A percentile compares a stretch with the other conserved stretches of the same genome.
phyloP scores from a whole-genome alignment of 1,284 basidiomycete species.

The Coniferiporia weirii region DNA sequence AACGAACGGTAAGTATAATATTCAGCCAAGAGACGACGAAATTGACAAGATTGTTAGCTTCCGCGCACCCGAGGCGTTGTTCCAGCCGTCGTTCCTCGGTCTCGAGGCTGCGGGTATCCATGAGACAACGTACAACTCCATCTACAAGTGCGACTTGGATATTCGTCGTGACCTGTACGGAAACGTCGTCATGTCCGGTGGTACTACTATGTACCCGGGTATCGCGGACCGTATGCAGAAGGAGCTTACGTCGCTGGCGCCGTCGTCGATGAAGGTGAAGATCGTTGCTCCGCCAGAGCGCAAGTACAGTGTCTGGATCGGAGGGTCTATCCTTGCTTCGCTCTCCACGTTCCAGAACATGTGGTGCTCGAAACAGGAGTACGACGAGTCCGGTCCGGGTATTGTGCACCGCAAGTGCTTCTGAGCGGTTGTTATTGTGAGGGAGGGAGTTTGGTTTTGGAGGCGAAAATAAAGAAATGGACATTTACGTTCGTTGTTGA shows the following conservation, averaged over 20 bases:
- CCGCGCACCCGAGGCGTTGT: conserved; percentile 95
- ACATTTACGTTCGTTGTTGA: no score
- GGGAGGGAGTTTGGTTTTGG: no score
- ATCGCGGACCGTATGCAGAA: conserved; percentile 98
- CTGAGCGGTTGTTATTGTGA: neutral
- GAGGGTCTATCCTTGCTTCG: conserved; percentile 95
- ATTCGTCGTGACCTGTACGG: conserved; percentile 89
- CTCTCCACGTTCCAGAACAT: conserved; percentile 94
- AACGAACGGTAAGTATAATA: conserved; percentile 71
- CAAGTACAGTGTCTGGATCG: conserved; percentile 98
- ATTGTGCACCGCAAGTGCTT: conserved; percentile 70
- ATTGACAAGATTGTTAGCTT: conserved; percentile 47
- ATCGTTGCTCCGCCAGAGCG: conserved; percentile 90
- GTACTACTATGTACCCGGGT: conserved; percentile 97
- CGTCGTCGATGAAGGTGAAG: conserved; percentile 91
- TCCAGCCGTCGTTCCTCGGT: conserved; percentile 93
- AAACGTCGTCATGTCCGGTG: conserved; percentile 93
- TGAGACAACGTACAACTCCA: conserved; percentile 93
- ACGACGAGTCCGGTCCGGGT: conserved; percentile 82
- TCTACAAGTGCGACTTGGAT: conserved; percentile 77
- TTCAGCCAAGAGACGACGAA: conserved; percentile 10
- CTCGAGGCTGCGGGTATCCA: conserved; percentile 94
- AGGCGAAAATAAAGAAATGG: no score
- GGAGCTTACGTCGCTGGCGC: conserved; percentile 87
- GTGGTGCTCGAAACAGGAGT: conserved; percentile 91